Evolutionary conservation across 2,329 filamentous ascomycete genomes (phyloP).

Genomic region (Lasiodiplodia theobromae): DNA sequence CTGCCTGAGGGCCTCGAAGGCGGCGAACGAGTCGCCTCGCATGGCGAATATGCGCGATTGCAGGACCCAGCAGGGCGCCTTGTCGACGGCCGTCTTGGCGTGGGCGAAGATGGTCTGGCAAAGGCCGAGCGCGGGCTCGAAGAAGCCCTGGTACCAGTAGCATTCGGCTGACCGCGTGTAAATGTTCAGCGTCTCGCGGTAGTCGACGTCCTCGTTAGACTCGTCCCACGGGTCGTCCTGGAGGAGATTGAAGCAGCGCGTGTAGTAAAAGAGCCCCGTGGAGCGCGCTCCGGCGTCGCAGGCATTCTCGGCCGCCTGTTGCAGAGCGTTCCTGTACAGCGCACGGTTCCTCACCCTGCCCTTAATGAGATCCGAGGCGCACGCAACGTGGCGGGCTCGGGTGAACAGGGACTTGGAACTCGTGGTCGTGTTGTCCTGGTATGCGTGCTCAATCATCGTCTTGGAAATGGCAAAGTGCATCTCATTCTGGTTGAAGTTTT

Average conservation of each 20-base stretch:
- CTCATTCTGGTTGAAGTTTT: conserved; percentile 70
- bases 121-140: conserved; percentile 70
- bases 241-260: conserved; percentile 76
- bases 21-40: conserved; percentile 72
- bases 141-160: conserved; percentile 78
- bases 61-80: conserved; percentile 82
- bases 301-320: conserved; percentile 78
- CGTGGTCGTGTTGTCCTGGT: conserved; percentile 63
- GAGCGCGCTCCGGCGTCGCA: conserved; percentile 82
- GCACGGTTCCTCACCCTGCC: conserved; percentile 65
- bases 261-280: conserved; percentile 84
- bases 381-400: conserved; percentile 81
- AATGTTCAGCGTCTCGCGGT: conserved; percentile 83
- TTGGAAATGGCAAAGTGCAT: conserved; percentile 94
- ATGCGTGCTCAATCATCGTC: conserved; percentile 75
- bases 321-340: conserved; percentile 77
- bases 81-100: conserved; percentile 76
- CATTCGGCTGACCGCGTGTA: conserved; percentile 83
- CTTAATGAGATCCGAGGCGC: conserved; percentile 78
- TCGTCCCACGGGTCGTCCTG: conserved; percentile 81
- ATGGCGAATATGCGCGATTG: conserved; percentile 81
- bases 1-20: conserved; percentile 73
- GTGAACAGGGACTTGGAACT: conserved; percentile 65
- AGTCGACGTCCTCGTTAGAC: conserved; percentile 73
- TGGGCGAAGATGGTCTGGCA: conserved; percentile 73